Percentiles rank a stretch among this genome's conserved stretches.
Conservation (phyloP, 2,329 filamentous ascomycete species). For the Phaeosphaeriaceae sp. region DNA sequence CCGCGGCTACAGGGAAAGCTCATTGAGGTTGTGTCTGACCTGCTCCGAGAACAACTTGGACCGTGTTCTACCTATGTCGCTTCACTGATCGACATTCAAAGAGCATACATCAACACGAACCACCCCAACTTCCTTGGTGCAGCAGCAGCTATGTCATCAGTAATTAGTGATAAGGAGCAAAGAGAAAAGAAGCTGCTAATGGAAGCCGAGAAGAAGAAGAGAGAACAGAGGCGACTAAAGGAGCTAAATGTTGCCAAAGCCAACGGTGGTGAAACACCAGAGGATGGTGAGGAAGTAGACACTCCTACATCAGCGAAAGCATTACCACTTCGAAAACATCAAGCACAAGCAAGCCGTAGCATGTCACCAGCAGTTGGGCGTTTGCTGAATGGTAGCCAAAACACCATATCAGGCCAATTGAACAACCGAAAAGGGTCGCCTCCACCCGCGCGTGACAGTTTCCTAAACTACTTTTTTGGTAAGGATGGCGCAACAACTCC, state of each 20-base stretch:
- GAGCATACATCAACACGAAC: slow-evolving; percentile 99
- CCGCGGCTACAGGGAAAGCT: slow-evolving; percentile 94
- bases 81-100: slow-evolving; percentile 94
- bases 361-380: slow-evolving; percentile 79
- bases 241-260: slow-evolving; percentile 71
- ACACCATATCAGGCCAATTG: slow-evolving; percentile 66
- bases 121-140: slow-evolving; percentile 98
- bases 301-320: slow-evolving; percentile 60
- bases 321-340: slow-evolving; percentile 66
- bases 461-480: slow-evolving; percentile 98
- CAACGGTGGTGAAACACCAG: slow-evolving; percentile 60
- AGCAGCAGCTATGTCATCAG: slow-evolving; percentile 95
- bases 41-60: slow-evolving; percentile 88
- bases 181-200: slow-evolving; percentile 80
- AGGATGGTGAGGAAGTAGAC: slow-evolving; percentile 66
- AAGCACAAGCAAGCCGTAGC: slow-evolving; percentile 70
- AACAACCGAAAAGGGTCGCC: slow-evolving; percentile 69
- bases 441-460: slow-evolving; percentile 79
- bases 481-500: slow-evolving; percentile 76
- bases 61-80: slow-evolving; percentile 91
- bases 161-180: slow-evolving; percentile 93
- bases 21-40: slow-evolving; percentile 96
- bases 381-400: slow-evolving; percentile 65
- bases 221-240: slow-evolving; percentile 82
- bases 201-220: slow-evolving; percentile 86